Evolutionary conservation across 805 yeast genomes (phyloP).

Genomic region (Zygosaccharomyces rouxii): DNA sequence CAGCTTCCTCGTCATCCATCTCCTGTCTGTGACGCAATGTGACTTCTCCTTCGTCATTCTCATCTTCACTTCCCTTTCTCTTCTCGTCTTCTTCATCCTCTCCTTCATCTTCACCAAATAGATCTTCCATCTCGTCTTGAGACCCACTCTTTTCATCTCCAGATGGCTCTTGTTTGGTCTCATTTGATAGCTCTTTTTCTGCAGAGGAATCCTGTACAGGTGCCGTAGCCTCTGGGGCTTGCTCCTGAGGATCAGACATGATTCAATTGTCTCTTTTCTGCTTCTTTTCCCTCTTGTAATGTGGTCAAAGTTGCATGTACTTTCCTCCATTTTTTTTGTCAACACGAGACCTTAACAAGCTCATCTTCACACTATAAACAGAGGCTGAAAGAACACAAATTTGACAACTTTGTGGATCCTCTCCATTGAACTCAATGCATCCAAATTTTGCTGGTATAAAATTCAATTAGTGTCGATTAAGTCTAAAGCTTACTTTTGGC

Average conservation of each 20-base stretch:
- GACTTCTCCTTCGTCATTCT: slow-evolving; percentile 14
- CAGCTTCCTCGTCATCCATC: slow-evolving; percentile 36
- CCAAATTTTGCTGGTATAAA: neutral
- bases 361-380: too few relatives aligned
- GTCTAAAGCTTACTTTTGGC: neutral
- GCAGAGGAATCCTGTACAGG: neutral
- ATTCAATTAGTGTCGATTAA: neutral
- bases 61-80: slow-evolving; percentile 28
- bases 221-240: neutral
- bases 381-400: neutral
- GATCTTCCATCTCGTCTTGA: slow-evolving; percentile 39
- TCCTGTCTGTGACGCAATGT: slow-evolving; percentile 22
- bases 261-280: neutral
- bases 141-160: slow-evolving; percentile 16
- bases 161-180: neutral
- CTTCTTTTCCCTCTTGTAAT: neutral
- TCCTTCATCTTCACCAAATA: slow-evolving; percentile 41
- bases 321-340: slow-evolving; percentile 1
- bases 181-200: neutral
- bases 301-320: neutral
- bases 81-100: slow-evolving; percentile 24
- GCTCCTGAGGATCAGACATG: slow-evolving; percentile 5
- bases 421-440: neutral
- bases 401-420: slow-evolving; percentile 1
- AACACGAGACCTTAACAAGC: neutral